A percentile compares a stretch with the other conserved stretches of the same genome.
phyloP scores from a whole-genome alignment of 2,329 filamentous ascomycete species.

The Dryadomyces quercivorus region DNA sequence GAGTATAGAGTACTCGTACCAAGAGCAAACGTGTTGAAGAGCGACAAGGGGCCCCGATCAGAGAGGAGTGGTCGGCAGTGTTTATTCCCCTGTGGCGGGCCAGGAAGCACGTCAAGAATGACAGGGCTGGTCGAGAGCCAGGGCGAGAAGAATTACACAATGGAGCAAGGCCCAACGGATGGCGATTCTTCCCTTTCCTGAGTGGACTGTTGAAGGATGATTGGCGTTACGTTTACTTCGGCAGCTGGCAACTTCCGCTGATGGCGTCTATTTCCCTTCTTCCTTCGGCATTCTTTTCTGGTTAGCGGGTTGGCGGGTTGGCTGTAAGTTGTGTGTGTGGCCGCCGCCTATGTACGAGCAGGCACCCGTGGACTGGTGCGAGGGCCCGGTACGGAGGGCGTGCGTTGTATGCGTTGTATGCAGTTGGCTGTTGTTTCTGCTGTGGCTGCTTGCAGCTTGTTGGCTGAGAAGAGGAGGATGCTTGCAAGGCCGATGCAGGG shows the following conservation, averaged over 20 bases:
- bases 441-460: no score
- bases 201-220: background rate
- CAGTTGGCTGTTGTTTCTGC: background rate
- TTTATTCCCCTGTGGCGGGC: background rate
- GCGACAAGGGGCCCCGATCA: background rate
- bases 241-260: slow-evolving; percentile 1
- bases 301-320: background rate
- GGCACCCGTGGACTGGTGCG: no score
- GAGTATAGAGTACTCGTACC: no score
- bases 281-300: background rate
- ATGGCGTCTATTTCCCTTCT: background rate
- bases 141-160: background rate
- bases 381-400: no score
- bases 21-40: background rate
- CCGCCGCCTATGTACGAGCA: no score
- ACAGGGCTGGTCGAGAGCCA: background rate
- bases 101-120: background rate
- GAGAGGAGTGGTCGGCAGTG: background rate
- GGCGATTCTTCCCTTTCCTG: background rate
- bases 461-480: no score
- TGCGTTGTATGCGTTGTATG: no score
- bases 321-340: background rate
- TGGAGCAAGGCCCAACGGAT: background rate
- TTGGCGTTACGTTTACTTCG: background rate
- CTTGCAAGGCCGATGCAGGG: no score